Evolutionary conservation across 2,329 filamentous ascomycete genomes (phyloP), one percentile per base, ranked within the genome.

Genomic region (Phaeosphaeriaceae sp.): DNA sequence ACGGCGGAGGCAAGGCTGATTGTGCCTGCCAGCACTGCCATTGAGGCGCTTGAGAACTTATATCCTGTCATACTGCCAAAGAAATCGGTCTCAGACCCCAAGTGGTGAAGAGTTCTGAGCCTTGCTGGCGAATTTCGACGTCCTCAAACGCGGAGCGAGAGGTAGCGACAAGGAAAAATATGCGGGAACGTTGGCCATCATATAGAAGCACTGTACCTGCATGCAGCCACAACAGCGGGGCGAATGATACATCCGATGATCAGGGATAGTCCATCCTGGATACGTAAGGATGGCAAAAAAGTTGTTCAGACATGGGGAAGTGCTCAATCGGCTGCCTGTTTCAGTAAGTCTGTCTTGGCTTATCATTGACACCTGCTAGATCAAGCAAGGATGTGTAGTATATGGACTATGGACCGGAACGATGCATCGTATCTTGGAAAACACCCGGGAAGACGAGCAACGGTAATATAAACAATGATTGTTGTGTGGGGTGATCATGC

Each of bases 1-100:
- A 61, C 54, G 10, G 66, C 66, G 15, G 60, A 59, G 13, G 52
- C 62, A 10, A 63, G 28, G 21, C 58, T 61, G 21, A 71, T 49
- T n/a, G 47, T 49, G 47, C 47, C n/a, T n/a, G 47, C 47, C 6
- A 49, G 17, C 13, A 49, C 42, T 28, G 58, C 56, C 66, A 66
- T 65, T 24, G 47, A 30, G 47, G 23, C 47, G 8, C n/a, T 24
- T 19, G 47, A 19, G 15, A 28, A 24, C 47, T 11, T 49, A n/a
- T 30, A 11, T 30, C 24, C 47, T 24, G 47, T 24, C 47, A 49
- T 49, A 11, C n/a, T 28, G 23, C 1, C 47, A 30, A 49, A 2
- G 5, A 49, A 24, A 3, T 17, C 10, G 11, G 28, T 28, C 3
- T 46, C 43, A 9, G 5, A 21, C 11, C 43, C 19, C 17, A 21